Base-by-base conservation (phyloP, 1,139 yeast species). In the Geotrichum bryndzae region DNA sequence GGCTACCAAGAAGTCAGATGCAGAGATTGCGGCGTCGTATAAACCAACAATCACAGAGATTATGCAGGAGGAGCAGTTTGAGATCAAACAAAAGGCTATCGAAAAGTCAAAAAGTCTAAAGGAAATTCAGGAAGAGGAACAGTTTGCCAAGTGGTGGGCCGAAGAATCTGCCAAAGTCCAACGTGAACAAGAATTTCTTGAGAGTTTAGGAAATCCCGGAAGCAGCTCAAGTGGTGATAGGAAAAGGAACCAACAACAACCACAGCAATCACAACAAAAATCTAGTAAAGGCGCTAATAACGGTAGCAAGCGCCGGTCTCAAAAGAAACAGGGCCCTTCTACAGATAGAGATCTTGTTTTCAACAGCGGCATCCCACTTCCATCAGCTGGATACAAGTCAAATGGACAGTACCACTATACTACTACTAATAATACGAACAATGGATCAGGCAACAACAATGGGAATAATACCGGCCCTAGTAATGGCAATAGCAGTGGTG, bases 61-160 rank as follows among this genome's bases (percentile, higher is more conserved):
- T 51, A 78, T 78, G 33, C 74, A 76, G 25, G 79, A 80, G 60
- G 89, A 85, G 67, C 80, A 85, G 57, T 76, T 80, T 31, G 76
- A 76, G 67, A 70, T 77, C 6, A 81, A 80, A 62, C 73, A 68
- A 50, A 75, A 74, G 59, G 73, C 74, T 52, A 66, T 70, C n/a
- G 75, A 71, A 62, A 66, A 63, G 51, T 67, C 68, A 45, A 80
- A 76, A 64, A 80, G 87, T 2, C 74, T 89, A 51, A 83, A 81
- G 52, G 96, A 89, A 65, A 82, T 88, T 58, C 90, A 86, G 72
- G 85, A 85, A 67, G 96, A 89, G 68, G 90, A 88, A 69, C 90
- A 86, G 69, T 89, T 89, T 75, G 88, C 85, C 23, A 79, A 76
- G 65, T 89, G 96, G 96, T 89, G 95, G 92, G 87, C 82, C 57